A percentile compares a stretch with the other conserved stretches of the same genome.
Conservation (phyloP, 257 asterid genomes). For the Solanum paucissectum region DNA sequence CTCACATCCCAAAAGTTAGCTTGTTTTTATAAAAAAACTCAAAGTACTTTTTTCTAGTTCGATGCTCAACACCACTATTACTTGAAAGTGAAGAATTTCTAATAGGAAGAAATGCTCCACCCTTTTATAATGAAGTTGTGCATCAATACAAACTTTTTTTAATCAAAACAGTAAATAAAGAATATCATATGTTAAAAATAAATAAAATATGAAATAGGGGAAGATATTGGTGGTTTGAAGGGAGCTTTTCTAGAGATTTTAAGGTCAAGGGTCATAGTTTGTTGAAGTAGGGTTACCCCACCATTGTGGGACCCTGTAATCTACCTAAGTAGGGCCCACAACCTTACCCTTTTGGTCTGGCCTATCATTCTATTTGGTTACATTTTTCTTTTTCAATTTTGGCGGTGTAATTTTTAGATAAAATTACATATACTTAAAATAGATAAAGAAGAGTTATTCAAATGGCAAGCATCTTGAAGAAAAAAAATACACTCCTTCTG, state of each 20-base stretch:
- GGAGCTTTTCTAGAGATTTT: conserved; percentile 55
- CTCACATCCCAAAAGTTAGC: neutral
- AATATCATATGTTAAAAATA: neutral
- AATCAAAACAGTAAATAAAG: neutral
- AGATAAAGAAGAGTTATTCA: no score
- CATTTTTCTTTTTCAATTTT: neutral
- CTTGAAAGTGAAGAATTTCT: neutral
- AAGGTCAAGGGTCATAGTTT: conserved; percentile 61
- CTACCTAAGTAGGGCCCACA: neutral
- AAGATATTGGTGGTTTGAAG: neutral
- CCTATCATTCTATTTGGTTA: neutral
- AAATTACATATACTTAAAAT: no score
- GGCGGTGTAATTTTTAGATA: no score
- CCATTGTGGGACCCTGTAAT: conserved; percentile 4
- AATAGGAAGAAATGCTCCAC: neutral
- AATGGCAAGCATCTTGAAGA: no score
- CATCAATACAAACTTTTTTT: neutral
- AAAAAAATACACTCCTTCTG: no score
- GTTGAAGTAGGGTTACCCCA: conserved; percentile 26
- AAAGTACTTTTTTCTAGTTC: no score
- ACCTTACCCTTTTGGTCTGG: neutral
- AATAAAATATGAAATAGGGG: neutral
- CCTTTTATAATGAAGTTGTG: neutral
- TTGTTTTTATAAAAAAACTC: no score
- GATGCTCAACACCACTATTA: no score